Conservation (phyloP, 1,284 basidiomycete genomes). For the Boletus hoseneyae region DNA sequence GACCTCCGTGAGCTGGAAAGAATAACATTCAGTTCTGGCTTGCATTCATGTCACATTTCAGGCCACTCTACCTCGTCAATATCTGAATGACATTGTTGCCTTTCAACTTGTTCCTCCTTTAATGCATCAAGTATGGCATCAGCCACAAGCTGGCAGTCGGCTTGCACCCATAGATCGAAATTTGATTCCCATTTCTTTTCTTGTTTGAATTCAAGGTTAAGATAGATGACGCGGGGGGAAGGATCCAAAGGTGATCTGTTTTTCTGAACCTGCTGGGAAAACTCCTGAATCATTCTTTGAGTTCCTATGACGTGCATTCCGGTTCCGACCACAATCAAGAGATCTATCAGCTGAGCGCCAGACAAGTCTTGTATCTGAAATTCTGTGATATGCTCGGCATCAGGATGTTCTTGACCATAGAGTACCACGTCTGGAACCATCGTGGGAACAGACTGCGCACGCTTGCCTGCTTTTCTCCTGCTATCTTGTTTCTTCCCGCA, state of each 20-base stretch:
- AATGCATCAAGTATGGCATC: not conserved
- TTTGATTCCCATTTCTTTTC: slow-evolving; percentile 3
- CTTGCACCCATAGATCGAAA: slow-evolving; percentile 13
- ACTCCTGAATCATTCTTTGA: slow-evolving; percentile 9
- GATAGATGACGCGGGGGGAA: not conserved
- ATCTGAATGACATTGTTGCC: no score
- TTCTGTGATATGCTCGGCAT: not conserved
- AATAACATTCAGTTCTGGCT: no score
- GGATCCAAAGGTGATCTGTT: not conserved
- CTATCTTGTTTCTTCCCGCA: not conserved
- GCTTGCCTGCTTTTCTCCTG: not conserved
- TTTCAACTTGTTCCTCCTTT: not conserved
- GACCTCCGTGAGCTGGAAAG: no score
- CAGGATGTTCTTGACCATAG: no score
- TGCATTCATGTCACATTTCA: no score
- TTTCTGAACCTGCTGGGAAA: not conserved
- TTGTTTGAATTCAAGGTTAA: slow-evolving; percentile 8
- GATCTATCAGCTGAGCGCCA: not conserved
- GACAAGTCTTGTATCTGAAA: slow-evolving; percentile 7
- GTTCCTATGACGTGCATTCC: slow-evolving; percentile 15
- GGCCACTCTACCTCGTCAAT: no score
- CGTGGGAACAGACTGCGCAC: not conserved
- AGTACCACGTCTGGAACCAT: slow-evolving; percentile 11
- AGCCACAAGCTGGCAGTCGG: slow-evolving; percentile 12
- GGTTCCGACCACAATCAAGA: slow-evolving; percentile 10